Evolutionary conservation across 805 yeast species (phyloP), one percentile per base, ranked within the genome.

Genomic region (Zygosaccharomyces lentus): DNA sequence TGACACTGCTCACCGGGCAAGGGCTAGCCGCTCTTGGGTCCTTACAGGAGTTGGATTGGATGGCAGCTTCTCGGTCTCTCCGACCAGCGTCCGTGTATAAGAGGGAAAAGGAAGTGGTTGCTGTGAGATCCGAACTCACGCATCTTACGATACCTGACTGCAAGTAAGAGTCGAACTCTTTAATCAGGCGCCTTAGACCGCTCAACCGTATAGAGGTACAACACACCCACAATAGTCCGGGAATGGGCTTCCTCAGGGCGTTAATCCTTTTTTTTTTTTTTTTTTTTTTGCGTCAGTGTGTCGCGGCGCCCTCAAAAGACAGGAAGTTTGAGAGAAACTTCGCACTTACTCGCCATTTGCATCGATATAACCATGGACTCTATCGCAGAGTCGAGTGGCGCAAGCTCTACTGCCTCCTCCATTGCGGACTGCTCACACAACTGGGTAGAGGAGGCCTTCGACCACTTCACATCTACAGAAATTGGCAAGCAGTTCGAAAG

Each of bases 161-260:
- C 48, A 35, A 54, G 46, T 48, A 56, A 57, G 61, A 56, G 43
- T 43, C 46, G 46, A 51, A 49, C 52, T 58, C 64, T 60, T 60
- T 63, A 60, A 60, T 60, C 64, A 57, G 64, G 62, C 64, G 64
- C 64, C 64, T 60, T 60, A 60, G 64, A 60, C 64, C 64, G 64
- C 64, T 60, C 64, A 60, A 60, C 64, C 64, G 31, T 31, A 23
- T 27, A 25, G 5, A 7, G 2, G 26, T 9, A 19, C 21, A 19
- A 19, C 3, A 19, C 5, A 5, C 5, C 5, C 5, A 4, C 21
- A 19, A 4, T 19, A 19, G 5, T 5, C 21, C 21, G 21, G 5
- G 21, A 31, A 13, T 31, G 2, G 15, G 8, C 9, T 31, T 31
- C 15, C n/a, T 8, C 8, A 31, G 15, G n/a, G n/a, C n/a, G n/a